Evolutionary conservation across 108 stramenopile species (phyloP).

Genomic region (Epipyxis sp.): DNA sequence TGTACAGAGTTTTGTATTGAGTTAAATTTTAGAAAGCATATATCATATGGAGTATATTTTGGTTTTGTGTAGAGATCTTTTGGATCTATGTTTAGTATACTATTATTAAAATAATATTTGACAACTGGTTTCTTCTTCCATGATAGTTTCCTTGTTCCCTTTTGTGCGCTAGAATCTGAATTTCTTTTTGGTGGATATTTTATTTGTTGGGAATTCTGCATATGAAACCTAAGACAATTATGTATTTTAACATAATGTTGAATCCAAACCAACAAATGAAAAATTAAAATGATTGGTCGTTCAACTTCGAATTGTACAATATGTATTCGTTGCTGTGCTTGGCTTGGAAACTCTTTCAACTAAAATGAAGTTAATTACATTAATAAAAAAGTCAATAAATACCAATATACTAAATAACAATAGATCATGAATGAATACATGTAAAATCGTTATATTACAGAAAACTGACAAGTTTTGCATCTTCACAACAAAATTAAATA

Average conservation of each 20-base stretch:
- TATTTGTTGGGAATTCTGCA: background rate
- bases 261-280: background rate
- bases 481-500: background rate
- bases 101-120: background rate
- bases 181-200: too few species aligned
- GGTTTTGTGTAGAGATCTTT: background rate
- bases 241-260: background rate
- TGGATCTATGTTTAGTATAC: background rate
- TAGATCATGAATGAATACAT: background rate
- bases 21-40: background rate
- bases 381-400: too few species aligned
- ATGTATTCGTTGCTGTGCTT: background rate
- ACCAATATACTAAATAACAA: background rate
- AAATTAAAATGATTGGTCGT: background rate
- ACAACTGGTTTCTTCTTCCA: background rate
- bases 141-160: too few species aligned
- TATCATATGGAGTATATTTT: background rate
- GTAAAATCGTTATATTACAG: too few species aligned
- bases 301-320: background rate
- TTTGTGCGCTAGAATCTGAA: background rate
- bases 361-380: too few species aligned
- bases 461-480: background rate
- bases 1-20: background rate
- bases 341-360: background rate
- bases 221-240: background rate